Conservation (phyloP, 768 basidiomycete species). For the Boletus eberwhitei region DNA sequence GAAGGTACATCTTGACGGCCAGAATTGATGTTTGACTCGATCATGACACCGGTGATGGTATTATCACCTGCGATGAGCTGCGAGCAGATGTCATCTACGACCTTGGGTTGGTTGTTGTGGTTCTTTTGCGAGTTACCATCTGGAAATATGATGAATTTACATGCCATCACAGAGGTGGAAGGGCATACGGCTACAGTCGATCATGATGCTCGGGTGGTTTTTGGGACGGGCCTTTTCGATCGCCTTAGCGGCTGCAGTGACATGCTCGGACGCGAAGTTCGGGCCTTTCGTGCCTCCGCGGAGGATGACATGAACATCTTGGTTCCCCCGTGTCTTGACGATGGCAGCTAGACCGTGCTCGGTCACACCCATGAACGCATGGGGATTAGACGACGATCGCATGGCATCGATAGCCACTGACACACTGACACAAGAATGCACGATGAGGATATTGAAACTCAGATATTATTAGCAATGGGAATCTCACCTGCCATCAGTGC, state of each 20-base stretch:
- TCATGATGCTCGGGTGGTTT: conserved; percentile 70
- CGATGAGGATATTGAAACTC: conserved; percentile 1
- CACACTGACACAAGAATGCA: conserved; percentile 42
- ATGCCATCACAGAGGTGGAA: neutral
- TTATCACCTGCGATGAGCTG: conserved; percentile 70
- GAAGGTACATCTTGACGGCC: conserved; percentile 88
- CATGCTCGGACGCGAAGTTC: conserved; percentile 77
- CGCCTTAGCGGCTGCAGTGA: conserved; percentile 55
- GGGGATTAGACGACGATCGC: conserved; percentile 86
- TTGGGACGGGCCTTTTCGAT: conserved; percentile 62
- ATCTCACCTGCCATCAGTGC: conserved; percentile 83
- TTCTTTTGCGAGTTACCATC: conserved; percentile 97
- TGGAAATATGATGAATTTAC: conserved; percentile 20
- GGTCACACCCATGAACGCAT: conserved; percentile 94
- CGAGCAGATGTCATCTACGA: conserved; percentile 62
- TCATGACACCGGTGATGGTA: conserved; percentile 92
- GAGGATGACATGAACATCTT: conserved; percentile 93
- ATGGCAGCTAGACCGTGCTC: conserved; percentile 90
- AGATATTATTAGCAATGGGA: neutral
- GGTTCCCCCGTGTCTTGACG: conserved; percentile 82
- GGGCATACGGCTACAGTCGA: conserved; percentile 76
- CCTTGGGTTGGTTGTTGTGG: conserved; percentile 87
- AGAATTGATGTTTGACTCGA: conserved; percentile 91
- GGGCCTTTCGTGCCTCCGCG: conserved; percentile 91
- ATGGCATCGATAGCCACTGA: conserved; percentile 95